Evolutionary conservation across 2,329 filamentous ascomycete species (phyloP), one percentile per base, ranked within the genome.

Genomic region (Clonostachys byssicola): DNA sequence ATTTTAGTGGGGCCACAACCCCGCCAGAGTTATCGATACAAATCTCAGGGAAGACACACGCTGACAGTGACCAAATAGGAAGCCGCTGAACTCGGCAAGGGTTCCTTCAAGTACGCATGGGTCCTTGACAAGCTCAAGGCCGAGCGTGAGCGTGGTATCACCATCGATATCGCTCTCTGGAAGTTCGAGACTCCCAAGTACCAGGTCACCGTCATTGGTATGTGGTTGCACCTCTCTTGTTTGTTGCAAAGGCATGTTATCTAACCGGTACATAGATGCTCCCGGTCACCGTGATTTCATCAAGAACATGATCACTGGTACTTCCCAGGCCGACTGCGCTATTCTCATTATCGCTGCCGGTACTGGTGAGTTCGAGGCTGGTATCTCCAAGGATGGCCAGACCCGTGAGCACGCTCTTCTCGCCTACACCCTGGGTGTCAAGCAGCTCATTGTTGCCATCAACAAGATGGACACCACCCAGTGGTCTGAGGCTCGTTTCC

Each of bases 261-360:
- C 53, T n/a, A n/a, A 6, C 2, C 14, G 10, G 10, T 30, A 30
- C 9, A 10, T 60, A 88, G 89, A 99, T 71, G 94, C 94, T 75
- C 94, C 94, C 70, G 94, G 94, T 80, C 94, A 99, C 81, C 92
- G 94, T 94, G 94, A 99, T 74, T 99, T 97, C 86, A 97, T 99
- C 90, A 99, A 99, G 92, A 99, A 97, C 92, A 99, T 99, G 94
- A 99, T 99, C 78, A 97, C 94, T 88, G 94, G 94, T 92, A 97
- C 94, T 72, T 99, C 94, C 77, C 94, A 97, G 88, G 94, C 94
- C 67, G 94, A 99, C 73, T 97, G 94, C 81, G 94, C 94, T 71
- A 90, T 99, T 76, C 92, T 99, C 83, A 97, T 99, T 81, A 99
- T 99, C 79, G 94, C 92, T 67, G 91, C 94, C 70, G 94, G 94